A percentile compares a stretch with the other conserved stretches of the same genome.
Evolutionary conservation across 495 filamentous ascomycete species (phyloP).

Genomic region (Aspergillus biplanus): DNA sequence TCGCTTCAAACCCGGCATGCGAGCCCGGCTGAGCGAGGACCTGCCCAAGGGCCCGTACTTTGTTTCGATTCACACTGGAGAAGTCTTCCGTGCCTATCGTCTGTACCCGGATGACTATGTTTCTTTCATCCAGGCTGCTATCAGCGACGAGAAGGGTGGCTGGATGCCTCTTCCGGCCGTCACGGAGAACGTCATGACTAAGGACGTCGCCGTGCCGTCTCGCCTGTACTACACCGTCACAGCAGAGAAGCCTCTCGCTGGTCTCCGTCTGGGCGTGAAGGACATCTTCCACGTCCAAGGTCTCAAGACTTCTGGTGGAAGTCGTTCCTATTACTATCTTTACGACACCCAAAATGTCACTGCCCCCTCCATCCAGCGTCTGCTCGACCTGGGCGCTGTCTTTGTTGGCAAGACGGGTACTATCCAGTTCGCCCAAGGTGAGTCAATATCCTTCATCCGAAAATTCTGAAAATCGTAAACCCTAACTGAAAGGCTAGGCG

Average conservation of each 20-base stretch:
- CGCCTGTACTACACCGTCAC: constrained; percentile 43
- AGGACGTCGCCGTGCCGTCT: constrained; percentile 46
- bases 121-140: constrained; percentile 38
- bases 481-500: neutral
- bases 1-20: constrained; percentile 5
- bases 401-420: constrained; percentile 54
- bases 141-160: constrained; percentile 40
- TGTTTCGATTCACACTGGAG: constrained; percentile 39
- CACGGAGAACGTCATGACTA: constrained; percentile 27
- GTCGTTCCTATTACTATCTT: constrained; percentile 42
- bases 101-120: constrained; percentile 46
- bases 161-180: constrained; percentile 43
- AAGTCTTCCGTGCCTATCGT: constrained; percentile 43
- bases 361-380: constrained; percentile 37
- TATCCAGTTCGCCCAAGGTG: constrained; percentile 48
- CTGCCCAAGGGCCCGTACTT: constrained; percentile 55
- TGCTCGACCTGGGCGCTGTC: constrained; percentile 49
- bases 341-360: constrained; percentile 38
- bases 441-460: constrained; percentile 13
- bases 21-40: constrained; percentile 10
- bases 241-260: constrained; percentile 37
- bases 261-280: constrained; percentile 47
- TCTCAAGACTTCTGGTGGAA: constrained; percentile 44
- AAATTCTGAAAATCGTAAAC: too few species aligned
- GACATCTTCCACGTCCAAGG: constrained; percentile 51